phyloP scores from a whole-genome alignment of 257 asterid species.

The Solanum chaucha region DNA sequence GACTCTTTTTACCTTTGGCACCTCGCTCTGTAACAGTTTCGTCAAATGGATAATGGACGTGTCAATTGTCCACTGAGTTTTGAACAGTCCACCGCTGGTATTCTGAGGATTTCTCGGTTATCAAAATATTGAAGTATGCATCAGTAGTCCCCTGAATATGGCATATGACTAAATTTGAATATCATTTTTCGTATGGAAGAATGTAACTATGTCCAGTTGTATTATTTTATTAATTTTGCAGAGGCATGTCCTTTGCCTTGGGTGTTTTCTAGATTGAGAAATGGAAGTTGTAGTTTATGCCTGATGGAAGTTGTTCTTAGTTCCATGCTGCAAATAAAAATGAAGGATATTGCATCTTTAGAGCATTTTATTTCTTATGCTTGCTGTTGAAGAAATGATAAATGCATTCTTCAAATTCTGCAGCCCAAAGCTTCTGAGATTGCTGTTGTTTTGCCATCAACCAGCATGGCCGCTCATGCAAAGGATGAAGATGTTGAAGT shows the following conservation, averaged over 20 bases:
- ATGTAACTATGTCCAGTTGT: not conserved
- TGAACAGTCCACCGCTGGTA: not conserved
- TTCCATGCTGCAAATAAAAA: not conserved
- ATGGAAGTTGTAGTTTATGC: not conserved
- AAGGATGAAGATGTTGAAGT: constrained; percentile 59
- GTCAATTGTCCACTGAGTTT: not conserved
- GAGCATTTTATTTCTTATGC: not conserved
- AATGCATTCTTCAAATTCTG: constrained; percentile 2
- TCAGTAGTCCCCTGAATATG: not conserved
- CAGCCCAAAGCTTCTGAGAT: constrained; percentile 47
- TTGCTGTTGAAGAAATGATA: not conserved
- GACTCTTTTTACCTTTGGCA: constrained; percentile 7
- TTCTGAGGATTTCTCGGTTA: not conserved
- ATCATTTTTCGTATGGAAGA: not conserved
- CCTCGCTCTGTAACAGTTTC: constrained; percentile 3
- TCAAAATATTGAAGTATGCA: not conserved
- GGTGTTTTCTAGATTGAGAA: not conserved
- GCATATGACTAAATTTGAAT: not conserved
- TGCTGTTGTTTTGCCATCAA: constrained; percentile 42
- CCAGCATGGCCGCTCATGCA: constrained; percentile 83
- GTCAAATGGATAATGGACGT: constrained; percentile 6
- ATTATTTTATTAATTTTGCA: not conserved
- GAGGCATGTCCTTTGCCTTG: not conserved
- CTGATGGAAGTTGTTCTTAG: not conserved
- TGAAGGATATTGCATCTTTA: not conserved